A percentile compares a stretch with the other conserved stretches of the same genome.
These are phyloP conservation scores for Rubus idaeus DNA, from an alignment of 306 rosid genomes.

Conservation along the genomic window DNA sequence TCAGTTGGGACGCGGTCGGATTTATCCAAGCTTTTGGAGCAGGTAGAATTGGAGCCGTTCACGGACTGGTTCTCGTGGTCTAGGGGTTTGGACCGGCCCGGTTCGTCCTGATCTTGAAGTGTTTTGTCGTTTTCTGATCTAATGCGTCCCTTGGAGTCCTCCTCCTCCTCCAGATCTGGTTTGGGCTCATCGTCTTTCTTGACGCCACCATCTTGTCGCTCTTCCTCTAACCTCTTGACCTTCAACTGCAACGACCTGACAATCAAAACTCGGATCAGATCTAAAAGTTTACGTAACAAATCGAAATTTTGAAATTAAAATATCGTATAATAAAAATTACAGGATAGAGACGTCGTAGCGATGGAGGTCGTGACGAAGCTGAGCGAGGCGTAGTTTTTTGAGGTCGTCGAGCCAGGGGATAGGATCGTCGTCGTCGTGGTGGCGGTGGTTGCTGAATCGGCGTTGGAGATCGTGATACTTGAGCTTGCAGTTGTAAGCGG, in stretches of 20 bases:
- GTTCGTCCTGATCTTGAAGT: conserved; percentile 19
- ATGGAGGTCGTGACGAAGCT: conserved; percentile 72
- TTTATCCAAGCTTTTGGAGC: conserved; percentile 52
- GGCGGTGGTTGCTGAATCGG: conserved; percentile 41
- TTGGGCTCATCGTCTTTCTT: neutral
- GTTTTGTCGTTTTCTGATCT: conserved; percentile 52
- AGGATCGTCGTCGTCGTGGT: conserved; percentile 25
- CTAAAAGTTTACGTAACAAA: conserved; percentile 36
- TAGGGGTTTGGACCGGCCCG: conserved; percentile 36
- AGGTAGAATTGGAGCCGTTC: conserved; percentile 79
- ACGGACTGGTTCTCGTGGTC: conserved; percentile 77
- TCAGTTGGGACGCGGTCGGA: conserved; percentile 10
- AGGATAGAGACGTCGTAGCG: conserved; percentile 60
- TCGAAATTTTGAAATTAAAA: neutral
- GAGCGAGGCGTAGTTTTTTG: conserved; percentile 58
- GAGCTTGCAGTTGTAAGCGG: conserved; percentile 59
- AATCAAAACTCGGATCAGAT: conserved; percentile 22
- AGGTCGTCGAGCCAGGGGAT: conserved; percentile 76
- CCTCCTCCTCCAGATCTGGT: conserved; percentile 47
- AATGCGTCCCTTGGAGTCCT: conserved; percentile 25
- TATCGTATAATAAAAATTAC: conserved; percentile 31
- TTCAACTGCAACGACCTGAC: conserved; percentile 66
- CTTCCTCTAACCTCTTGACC: conserved; percentile 71
- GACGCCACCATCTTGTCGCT: conserved; percentile 1
- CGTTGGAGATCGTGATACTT: conserved; percentile 61